phyloP scores from a whole-genome alignment of 2,329 filamentous ascomycete species.

The Fusarium bulbicola region DNA sequence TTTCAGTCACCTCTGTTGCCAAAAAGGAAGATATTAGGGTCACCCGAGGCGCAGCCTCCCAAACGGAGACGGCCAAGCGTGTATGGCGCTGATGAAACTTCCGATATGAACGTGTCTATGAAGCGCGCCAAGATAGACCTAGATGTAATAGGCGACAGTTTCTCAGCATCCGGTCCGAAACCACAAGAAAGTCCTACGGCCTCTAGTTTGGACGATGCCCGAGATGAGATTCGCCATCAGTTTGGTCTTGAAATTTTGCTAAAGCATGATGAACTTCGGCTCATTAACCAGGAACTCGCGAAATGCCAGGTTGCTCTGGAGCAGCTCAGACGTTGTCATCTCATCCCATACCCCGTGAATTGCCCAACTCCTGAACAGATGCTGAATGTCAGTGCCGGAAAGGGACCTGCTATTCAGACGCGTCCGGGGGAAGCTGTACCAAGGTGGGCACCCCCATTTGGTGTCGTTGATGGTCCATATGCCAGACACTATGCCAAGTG shows the following conservation, averaged over 20 bases:
- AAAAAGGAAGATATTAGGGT: constrained; percentile 38
- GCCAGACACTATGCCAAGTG: constrained; percentile 94
- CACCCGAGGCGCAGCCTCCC: constrained; percentile 43
- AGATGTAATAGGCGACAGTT: constrained; percentile 37
- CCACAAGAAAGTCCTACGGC: constrained; percentile 27
- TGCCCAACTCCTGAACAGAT: constrained; percentile 72
- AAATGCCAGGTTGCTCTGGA: constrained; percentile 95
- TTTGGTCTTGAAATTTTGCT: constrained; percentile 90
- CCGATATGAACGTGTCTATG: constrained; percentile 40
- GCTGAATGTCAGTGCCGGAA: constrained; percentile 77
- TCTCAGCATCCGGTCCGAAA: constrained; percentile 32
- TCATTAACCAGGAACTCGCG: constrained; percentile 95
- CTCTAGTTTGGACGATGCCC: constrained; percentile 61
- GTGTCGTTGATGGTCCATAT: constrained; percentile 91
- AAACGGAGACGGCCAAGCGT: constrained; percentile 53
- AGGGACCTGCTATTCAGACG: constrained; percentile 73
- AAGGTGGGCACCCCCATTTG: constrained; percentile 85
- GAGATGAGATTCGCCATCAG: constrained; percentile 82
- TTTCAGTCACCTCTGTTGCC: constrained; percentile 47
- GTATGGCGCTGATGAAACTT: constrained; percentile 44
- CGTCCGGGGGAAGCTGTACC: constrained; percentile 72
- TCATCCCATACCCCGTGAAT: constrained; percentile 87
- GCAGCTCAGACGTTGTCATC: constrained; percentile 88
- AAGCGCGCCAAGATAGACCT: constrained; percentile 56
- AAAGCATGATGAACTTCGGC: constrained; percentile 92